Base-by-base conservation (phyloP, 1,139 yeast species). In the Entelexis sorbosivorans region DNA sequence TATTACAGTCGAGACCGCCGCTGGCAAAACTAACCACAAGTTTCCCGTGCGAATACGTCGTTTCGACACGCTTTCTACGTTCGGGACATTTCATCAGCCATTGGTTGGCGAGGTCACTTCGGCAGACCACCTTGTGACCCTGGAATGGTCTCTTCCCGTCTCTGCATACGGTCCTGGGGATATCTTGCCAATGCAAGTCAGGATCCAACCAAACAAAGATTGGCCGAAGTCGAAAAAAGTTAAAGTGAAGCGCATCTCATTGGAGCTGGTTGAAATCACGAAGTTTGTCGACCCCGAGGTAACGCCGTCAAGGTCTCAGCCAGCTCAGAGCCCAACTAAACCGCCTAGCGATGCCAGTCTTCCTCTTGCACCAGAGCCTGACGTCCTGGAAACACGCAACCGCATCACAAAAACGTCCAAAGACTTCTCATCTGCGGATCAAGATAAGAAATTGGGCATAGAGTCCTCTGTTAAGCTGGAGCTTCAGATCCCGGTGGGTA, bases 131-230 rank as follows among this genome's bases (percentile, higher is more conserved):
- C 56, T 68, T 9, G 70, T 66, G 5, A 61, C 62, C 14, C 57
- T 69, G 9, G 68, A 67, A 40, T 67, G 65, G 52, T 60, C 66
- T 9, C 54, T 68, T 10, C 68, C 69, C 1, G 59, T 61, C 11
- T 60, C 70, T 0, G 68, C 72, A 4, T 69, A 63, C 52, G 73
- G 73, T 4, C 73, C 73, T 1, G 61, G 68, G 14, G 73, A 70
- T 52, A 54, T 58, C 14, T 58, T 70, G 6, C 58, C 60, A 8
- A 63, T 68, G 13, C 59, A 57, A 44, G 54, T 67, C 39, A 63
- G 61, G 42, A 59, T 69, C 3, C 49, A 57, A 20, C 69, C 71
- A 7, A 70, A 70, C 51, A 64, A 62, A 1, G 73, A 69, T 54
- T 63, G 68, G 64, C 56, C 63, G 11, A 56, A 65, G 56, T 62